Evolutionary conservation across 345 rosid genomes (phyloP), one percentile per base, ranked within the genome.

Genomic region (Salix purpurea): DNA sequence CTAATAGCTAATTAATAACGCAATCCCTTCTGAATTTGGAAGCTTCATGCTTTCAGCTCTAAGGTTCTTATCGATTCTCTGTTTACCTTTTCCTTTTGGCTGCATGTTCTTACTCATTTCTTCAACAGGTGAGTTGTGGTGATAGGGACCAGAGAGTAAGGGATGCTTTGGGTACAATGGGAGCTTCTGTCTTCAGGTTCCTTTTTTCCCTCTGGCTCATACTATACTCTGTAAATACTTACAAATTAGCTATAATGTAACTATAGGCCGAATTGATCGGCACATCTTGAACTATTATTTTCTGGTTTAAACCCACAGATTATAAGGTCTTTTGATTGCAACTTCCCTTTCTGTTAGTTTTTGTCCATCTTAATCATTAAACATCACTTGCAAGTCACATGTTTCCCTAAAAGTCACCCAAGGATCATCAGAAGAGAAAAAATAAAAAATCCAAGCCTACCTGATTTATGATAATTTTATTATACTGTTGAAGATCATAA

Each of bases 121-220:
- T 50, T 67, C 64, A 70, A 64, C 90, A 96, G 99, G 91, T 91
- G 80, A 90, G 90, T 80, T 70, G 81, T 14, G 99, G 99, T 56
- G 83, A 85, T 77, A 86, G 82, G 84, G 88, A 96, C 74, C 91
- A 94, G 72, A 88, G 99, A 65, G 84, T 92, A 78, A 92, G 87
- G 86, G 97, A 89, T 80, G 93, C 97, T 37, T 84, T 96, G 9
- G 81, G 87, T 52, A 94, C 98, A 4, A 94, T 96, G 99, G 99
- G 99, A 50, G 94, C 98, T 81, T 96, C 99, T 30, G 99, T 96
- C 64, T 96, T 96, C 90, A 96, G 99, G 97, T 92, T 74, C 30
- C 46, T 61, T 64, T 67, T 44, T 14, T 60, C 19, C 19, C 28
- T 23, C 16, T 64, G 40, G 73, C 11, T 76, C 14, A 8, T 42